A percentile compares a stretch with the other conserved stretches of the same genome.
These are phyloP conservation scores for Cryptococcus deneoformans DNA, from an alignment of 1,284 basidiomycete species.

Conservation along the genomic window DNA sequence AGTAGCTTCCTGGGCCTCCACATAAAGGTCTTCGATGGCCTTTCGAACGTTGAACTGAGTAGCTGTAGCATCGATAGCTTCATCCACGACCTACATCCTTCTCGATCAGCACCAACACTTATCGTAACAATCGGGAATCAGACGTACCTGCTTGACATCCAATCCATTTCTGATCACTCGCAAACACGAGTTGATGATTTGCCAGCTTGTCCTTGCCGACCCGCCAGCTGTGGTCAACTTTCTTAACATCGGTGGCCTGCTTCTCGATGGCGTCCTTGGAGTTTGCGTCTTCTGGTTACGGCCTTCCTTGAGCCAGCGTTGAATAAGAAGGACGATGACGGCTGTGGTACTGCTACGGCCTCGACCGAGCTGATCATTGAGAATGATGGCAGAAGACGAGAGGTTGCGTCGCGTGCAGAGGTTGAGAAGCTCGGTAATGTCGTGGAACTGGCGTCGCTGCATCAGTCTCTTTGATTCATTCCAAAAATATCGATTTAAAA, in stretches of 20 bases:
- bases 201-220: constrained; percentile 46
- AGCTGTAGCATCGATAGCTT: constrained; percentile 84
- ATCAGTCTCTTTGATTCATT: constrained; percentile 4
- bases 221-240: constrained; percentile 7
- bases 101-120: neutral
- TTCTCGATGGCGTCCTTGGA: constrained; percentile 13
- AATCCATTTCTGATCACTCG: constrained; percentile 90
- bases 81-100: constrained; percentile 65
- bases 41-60: constrained; percentile 81
- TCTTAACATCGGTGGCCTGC: constrained; percentile 6
- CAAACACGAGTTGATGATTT: constrained; percentile 72
- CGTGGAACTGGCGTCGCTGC: constrained; percentile 49
- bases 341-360: constrained; percentile 91
- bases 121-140: constrained; percentile 24
- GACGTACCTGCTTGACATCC: constrained; percentile 66
- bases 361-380: constrained; percentile 90
- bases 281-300: constrained; percentile 5
- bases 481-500: neutral
- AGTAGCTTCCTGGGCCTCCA: constrained; percentile 66
- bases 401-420: constrained; percentile 76
- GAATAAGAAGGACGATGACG: constrained; percentile 80
- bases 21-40: constrained; percentile 73
- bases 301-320: constrained; percentile 69
- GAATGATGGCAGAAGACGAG: constrained; percentile 71
- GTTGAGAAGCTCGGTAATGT: constrained; percentile 68